phyloP scores from a whole-genome alignment of 2,329 filamentous ascomycete species.

The Talaromyces albobiverticillius region DNA sequence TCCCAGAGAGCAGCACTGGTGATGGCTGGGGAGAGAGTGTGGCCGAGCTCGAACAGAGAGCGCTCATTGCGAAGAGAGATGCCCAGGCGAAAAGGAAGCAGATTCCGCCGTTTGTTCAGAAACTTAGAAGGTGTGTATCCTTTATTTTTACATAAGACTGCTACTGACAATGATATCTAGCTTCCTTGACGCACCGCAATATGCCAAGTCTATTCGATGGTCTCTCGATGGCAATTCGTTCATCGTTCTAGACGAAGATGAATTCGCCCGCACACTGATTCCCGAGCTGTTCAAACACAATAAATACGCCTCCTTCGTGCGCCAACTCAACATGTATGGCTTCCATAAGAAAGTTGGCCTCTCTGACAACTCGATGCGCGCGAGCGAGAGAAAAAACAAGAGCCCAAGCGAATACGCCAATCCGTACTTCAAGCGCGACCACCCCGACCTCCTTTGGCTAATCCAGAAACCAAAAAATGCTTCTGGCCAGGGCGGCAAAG shows the following conservation, averaged over 20 bases:
- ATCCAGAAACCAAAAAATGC: conserved; percentile 92
- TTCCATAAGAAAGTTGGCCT: conserved; percentile 74
- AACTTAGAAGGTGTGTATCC: conserved; percentile 79
- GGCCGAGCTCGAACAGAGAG: conserved; percentile 75
- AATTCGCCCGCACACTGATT: conserved; percentile 71
- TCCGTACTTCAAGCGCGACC: conserved; percentile 88
- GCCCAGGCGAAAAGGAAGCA: conserved; percentile 88
- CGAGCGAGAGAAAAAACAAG: conserved; percentile 95
- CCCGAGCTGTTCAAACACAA: conserved; percentile 77
- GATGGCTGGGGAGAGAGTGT: conserved; percentile 61
- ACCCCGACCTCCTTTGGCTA: conserved; percentile 89
- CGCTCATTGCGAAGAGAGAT: conserved; percentile 78
- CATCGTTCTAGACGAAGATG: conserved; percentile 93
- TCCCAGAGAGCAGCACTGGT: conserved; percentile 23
- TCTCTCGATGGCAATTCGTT: conserved; percentile 96
- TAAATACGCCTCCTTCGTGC: conserved; percentile 74
- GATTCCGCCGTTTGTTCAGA: conserved; percentile 96
- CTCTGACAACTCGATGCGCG: conserved; percentile 96
- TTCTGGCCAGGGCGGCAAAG: conserved; percentile 51
- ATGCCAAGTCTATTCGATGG: conserved; percentile 94
- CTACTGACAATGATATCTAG: conserved; percentile 47
- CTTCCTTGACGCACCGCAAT: conserved; percentile 89
- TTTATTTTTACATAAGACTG: conserved; percentile 1
- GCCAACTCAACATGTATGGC: conserved; percentile 66
- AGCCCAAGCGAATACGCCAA: conserved; percentile 98